Conservation (phyloP, 306 rosid genomes). For the Acmispon strigosus region DNA sequence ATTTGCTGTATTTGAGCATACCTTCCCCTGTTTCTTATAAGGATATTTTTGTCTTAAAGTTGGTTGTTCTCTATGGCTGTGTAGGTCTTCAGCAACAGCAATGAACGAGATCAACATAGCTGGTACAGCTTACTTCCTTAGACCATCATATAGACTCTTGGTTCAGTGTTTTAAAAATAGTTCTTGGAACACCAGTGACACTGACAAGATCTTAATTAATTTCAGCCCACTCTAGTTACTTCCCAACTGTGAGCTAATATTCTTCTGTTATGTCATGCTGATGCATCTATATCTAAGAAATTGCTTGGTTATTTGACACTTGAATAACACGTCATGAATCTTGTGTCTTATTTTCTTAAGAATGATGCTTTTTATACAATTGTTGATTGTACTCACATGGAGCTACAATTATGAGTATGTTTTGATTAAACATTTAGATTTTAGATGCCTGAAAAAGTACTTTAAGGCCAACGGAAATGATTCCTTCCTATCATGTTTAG, state of each 20-base stretch:
- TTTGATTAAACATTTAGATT: too few species aligned
- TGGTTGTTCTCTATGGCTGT: conserved; percentile 21
- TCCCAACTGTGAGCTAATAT: neutral
- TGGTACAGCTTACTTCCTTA: conserved; percentile 40
- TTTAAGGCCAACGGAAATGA: too few species aligned
- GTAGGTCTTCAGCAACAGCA: conserved; percentile 46
- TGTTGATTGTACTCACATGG: neutral
- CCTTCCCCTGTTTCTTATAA: conserved; percentile 6
- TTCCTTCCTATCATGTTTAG: too few species aligned
- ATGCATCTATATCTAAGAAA: neutral
- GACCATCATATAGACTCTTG: neutral
- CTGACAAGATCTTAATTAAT: neutral
- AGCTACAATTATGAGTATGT: neutral
- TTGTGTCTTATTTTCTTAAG: neutral
- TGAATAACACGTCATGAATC: neutral
- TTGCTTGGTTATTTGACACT: conserved; percentile 17
- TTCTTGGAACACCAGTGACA: conserved; percentile 3
- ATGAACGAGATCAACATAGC: conserved; percentile 41
- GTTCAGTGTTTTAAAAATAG: neutral
- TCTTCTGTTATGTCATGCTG: neutral
- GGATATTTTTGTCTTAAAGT: conserved; percentile 19
- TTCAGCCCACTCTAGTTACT: neutral
- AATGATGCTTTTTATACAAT: neutral
- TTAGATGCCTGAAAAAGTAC: too few species aligned
- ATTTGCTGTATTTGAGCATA: conserved; percentile 1